Conservation (phyloP, 305 asterid genomes). For the Galium porrigens region DNA sequence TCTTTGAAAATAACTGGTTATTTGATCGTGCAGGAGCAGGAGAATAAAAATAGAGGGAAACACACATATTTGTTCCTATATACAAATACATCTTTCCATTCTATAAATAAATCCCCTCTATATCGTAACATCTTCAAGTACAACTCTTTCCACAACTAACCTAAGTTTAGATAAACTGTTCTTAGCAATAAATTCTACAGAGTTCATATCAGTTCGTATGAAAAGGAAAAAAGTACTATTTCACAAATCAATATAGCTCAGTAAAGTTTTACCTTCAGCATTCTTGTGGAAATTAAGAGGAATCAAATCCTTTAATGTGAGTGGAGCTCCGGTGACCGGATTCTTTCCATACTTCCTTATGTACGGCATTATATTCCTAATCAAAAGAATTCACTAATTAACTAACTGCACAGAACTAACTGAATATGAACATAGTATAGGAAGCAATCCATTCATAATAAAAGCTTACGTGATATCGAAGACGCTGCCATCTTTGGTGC, state of each 20-base stretch:
- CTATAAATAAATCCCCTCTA: background rate
- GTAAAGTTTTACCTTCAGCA: slow-evolving; percentile 44
- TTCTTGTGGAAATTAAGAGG: slow-evolving; percentile 82
- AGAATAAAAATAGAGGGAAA: background rate
- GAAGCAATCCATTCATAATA: background rate
- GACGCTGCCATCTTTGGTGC: slow-evolving; percentile 80
- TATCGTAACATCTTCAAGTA: background rate
- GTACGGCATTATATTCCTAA: slow-evolving; percentile 71
- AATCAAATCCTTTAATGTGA: slow-evolving; percentile 63
- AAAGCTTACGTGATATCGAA: slow-evolving; percentile 62
- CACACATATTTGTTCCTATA: background rate
- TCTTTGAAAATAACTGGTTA: background rate
- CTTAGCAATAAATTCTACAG: background rate
- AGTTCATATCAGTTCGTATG: background rate
- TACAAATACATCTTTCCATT: background rate
- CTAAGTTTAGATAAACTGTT: background rate
- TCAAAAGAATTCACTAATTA: background rate
- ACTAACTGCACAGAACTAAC: background rate
- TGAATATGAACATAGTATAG: background rate
- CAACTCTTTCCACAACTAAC: background rate
- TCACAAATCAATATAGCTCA: background rate
- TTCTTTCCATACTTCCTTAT: slow-evolving; percentile 76
- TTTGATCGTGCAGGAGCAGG: background rate
- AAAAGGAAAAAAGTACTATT: background rate
- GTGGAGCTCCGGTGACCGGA: slow-evolving; percentile 80